phyloP scores from a whole-genome alignment of 2,329 filamentous ascomycete genomes.

The Byssochlamys sp. region DNA sequence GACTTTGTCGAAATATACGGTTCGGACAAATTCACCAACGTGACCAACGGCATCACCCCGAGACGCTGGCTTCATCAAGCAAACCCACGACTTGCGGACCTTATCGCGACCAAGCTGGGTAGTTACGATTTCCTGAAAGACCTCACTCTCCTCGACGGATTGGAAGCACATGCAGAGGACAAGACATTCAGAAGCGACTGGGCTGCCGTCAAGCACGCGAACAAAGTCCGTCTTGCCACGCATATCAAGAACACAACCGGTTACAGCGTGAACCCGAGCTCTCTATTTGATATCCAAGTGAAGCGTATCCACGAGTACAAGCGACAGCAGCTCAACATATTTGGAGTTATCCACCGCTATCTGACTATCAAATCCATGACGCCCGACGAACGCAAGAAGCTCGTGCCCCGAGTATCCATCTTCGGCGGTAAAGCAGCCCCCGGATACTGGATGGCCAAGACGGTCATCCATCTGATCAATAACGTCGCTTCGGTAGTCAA shows the following conservation, averaged over 20 bases:
- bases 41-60: constrained; percentile 95
- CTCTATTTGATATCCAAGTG: constrained; percentile 93
- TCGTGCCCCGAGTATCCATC: constrained; percentile 79
- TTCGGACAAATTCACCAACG: constrained; percentile 94
- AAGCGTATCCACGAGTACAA: constrained; percentile 99
- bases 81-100: constrained; percentile 79
- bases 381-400: constrained; percentile 74
- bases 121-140: constrained; percentile 81
- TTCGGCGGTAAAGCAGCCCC: constrained; percentile 97
- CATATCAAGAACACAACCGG: constrained; percentile 77
- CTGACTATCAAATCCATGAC: constrained; percentile 77
- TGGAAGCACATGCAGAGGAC: constrained; percentile 77
- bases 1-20: constrained; percentile 95
- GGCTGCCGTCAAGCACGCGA: constrained; percentile 91
- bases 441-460: constrained; percentile 99
- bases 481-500: constrained; percentile 83
- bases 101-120: constrained; percentile 84
- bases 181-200: constrained; percentile 87
- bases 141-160: constrained; percentile 71
- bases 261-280: constrained; percentile 72
- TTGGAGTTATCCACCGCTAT: constrained; percentile 92
- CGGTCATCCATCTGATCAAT: constrained; percentile 94
- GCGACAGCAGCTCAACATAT: constrained; percentile 97
- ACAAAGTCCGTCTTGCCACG: constrained; percentile 85
- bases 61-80: constrained; percentile 95